Evolutionary conservation across 306 rosid genomes (phyloP).

Genomic region (Lupinus albus): DNA sequence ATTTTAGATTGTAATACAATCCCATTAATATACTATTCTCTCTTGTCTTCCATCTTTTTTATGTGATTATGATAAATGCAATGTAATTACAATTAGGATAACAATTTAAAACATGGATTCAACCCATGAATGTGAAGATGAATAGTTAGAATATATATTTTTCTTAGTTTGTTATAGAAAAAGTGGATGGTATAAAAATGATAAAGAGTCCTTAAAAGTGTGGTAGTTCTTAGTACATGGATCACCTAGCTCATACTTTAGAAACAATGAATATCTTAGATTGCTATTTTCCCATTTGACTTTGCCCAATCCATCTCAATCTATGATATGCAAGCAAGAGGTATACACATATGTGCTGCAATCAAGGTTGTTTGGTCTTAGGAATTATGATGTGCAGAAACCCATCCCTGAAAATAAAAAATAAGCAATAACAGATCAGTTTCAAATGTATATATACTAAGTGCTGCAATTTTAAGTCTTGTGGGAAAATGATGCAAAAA

Average conservation of each 20-base stretch:
- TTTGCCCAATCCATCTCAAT: background rate
- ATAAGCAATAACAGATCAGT: conserved; percentile 22
- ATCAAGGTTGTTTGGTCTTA: conserved; percentile 36
- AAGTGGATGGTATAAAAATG: no score
- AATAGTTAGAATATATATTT: no score
- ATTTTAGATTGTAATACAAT: no score
- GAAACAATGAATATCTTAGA: background rate
- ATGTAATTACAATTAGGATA: no score
- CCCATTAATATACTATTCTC: no score
- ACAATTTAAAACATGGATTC: no score
- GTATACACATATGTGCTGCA: background rate
- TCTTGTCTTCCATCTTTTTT: no score
- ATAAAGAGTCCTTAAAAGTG: no score
- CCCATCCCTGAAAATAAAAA: conserved; percentile 67
- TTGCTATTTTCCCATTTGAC: background rate
- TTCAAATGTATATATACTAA: conserved; percentile 13
- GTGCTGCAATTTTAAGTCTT: background rate
- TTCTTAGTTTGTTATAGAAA: no score
- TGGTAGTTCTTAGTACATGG: no score
- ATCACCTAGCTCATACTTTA: background rate
- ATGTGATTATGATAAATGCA: no score
- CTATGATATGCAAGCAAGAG: conserved; percentile 8
- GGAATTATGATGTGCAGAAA: conserved; percentile 68
- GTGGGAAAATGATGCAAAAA: background rate
- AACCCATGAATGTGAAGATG: no score